Evolutionary conservation across 768 basidiomycete genomes (phyloP), one percentile per base, ranked within the genome.

Genomic region (Gloeopeniophorella convolvens): DNA sequence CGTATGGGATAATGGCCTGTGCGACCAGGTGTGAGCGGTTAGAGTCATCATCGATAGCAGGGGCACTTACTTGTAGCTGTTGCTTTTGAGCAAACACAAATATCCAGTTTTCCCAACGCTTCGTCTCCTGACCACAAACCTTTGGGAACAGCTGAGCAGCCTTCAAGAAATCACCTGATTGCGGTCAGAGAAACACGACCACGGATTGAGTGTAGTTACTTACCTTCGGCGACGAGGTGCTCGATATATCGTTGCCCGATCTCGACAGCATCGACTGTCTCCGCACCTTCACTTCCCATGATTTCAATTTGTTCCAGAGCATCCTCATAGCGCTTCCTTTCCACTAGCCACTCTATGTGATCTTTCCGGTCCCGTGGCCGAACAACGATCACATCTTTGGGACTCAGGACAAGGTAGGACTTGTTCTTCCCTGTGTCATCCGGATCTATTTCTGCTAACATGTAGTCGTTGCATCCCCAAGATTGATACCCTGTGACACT

Each of bases 21-120:
- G 34, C 50, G 33, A 40, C 10, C 30, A 42, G 18, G 20, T n/a
- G 9, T 8, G 18, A 10, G 9, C 36, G 3, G 24, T 13, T 11
- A 34, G 15, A 6, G 24, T 54, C 42, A 28, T 27, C 15, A 24
- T 48, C 26, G 16, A 58, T 16, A 39, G 28, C 24, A 18, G 40
- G 13, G 20, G 2, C 18, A 65, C 77, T 20, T 52, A 89, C 92
- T 66, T 87, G 81, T 13, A 97, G 69, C 50, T 91, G 82, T 21
- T 78, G 75, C 59, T 83, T 79, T 64, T 91, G 81, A 1, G 86
- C 87, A 63, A 95, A 98, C 12, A 79, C 70, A 60, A 96, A 95
- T 61, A 97, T 88, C 89, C 89, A 96, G 59, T 86, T 80, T 62
- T 97, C 94, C 96, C 96, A 99, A n/a, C 78, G 75, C 60, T 82